Conservation (phyloP, 1,139 yeast species). For the Candida tetrigidarum region DNA sequence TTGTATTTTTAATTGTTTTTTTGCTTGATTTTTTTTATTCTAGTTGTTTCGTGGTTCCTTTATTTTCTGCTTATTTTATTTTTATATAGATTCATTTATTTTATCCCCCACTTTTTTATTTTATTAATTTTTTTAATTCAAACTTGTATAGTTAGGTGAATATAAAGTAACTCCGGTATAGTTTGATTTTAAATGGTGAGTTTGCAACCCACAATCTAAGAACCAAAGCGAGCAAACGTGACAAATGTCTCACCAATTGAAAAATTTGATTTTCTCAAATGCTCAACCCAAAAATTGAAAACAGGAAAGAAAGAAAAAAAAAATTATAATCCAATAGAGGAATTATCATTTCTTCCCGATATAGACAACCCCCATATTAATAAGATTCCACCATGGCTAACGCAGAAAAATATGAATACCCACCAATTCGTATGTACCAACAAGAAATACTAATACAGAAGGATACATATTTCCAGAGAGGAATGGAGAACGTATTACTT, state of each 20-base stretch:
- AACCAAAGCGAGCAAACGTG: neutral
- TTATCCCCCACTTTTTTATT: neutral
- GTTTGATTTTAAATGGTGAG: neutral
- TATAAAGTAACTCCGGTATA: neutral
- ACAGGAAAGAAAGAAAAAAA: neutral
- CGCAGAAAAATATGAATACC: slow-evolving; percentile 26
- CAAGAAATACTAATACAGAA: neutral
- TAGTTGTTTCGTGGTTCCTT: neutral
- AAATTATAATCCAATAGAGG: neutral
- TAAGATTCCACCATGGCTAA: slow-evolving; percentile 12
- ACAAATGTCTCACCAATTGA: slow-evolving; percentile 4
- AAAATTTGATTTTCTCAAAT: slow-evolving; percentile 2
- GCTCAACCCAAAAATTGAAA: neutral
- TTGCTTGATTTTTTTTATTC: neutral
- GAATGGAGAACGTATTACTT: too few species aligned
- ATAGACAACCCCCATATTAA: too few species aligned
- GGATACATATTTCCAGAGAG: too few species aligned
- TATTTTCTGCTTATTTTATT: neutral
- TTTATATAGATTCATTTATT: slow-evolving; percentile 1
- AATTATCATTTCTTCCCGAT: neutral
- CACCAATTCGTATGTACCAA: slow-evolving; percentile 30
- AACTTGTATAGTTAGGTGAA: slow-evolving; percentile 2
- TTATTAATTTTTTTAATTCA: slow-evolving; percentile 2
- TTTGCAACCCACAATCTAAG: slow-evolving; percentile 4
- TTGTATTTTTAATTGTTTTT: slow-evolving; percentile 1